Conservation (phyloP, 139 green algal species). For the Gonium pectorale region DNA sequence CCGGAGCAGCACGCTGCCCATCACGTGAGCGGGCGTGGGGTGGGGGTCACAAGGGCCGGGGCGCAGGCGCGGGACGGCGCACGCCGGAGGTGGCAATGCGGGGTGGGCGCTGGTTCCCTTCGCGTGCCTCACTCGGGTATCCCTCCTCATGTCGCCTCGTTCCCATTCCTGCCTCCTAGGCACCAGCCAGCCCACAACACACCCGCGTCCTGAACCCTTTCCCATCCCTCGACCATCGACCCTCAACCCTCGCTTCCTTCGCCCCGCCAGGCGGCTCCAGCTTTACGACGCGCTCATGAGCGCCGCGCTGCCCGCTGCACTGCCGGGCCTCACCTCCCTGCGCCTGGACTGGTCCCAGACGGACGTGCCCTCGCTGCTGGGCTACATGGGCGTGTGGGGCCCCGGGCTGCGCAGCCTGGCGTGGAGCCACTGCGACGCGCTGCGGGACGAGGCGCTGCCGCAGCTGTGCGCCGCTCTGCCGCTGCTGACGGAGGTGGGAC, state of each 20-base stretch:
- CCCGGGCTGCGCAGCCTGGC: not conserved
- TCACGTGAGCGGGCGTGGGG: not conserved
- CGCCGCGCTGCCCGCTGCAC: not conserved
- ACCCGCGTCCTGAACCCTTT: not conserved
- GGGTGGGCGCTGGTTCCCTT: too few relatives aligned
- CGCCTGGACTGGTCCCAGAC: conserved; percentile 41
- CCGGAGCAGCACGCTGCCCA: not conserved
- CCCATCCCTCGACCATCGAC: not conserved
- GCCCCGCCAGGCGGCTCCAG: conserved; percentile 4
- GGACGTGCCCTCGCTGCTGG: not conserved
- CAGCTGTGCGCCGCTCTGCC: conserved; percentile 23
- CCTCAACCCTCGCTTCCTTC: not conserved
- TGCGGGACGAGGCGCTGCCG: conserved; percentile 6
- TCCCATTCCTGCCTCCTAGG: too few relatives aligned
- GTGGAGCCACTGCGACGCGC: conserved; percentile 28
- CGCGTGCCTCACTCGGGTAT: too few relatives aligned
- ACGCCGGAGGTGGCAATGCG: not conserved
- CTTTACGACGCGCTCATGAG: conserved; percentile 45
- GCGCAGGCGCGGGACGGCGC: not conserved
- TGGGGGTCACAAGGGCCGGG: not conserved
- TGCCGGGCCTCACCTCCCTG: not conserved
- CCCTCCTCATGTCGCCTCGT: too few relatives aligned
- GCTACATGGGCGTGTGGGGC: conserved; percentile 8
- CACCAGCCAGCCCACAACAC: too few relatives aligned
- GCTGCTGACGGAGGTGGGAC: conserved; percentile 4